A percentile compares a stretch with the other conserved stretches of the same genome.
phyloP scores from a whole-genome alignment of 73 alveolate genomes.

The Paramecium tetraurelia region DNA sequence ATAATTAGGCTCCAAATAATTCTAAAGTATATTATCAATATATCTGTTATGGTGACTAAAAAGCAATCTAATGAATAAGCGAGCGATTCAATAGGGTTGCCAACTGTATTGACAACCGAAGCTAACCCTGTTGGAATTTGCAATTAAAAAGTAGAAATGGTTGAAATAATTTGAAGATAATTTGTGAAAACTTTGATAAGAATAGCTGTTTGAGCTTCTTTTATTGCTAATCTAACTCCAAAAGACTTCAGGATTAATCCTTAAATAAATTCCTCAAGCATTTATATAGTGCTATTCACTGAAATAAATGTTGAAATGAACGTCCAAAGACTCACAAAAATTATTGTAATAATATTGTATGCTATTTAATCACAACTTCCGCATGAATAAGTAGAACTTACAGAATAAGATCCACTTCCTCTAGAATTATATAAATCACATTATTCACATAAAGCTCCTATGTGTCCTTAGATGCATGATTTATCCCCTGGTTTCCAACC shows the following conservation, averaged over 20 bases:
- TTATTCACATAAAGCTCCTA: slow-evolving; percentile 45
- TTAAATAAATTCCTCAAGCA: background rate
- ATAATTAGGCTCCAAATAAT: background rate
- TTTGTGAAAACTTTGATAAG: background rate
- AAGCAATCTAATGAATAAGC: background rate
- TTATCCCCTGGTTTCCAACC: slow-evolving; percentile 48
- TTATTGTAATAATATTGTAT: background rate
- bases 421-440: background rate
- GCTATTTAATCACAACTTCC: slow-evolving; percentile 10
- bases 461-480: slow-evolving; percentile 10
- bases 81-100: background rate
- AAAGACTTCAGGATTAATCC: background rate
- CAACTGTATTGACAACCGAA: background rate
- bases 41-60: background rate
- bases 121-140: background rate
- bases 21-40: background rate
- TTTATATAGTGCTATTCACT: background rate
- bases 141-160: background rate
- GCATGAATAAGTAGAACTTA: slow-evolving; percentile 1
- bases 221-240: background rate
- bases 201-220: background rate
- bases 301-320: background rate
- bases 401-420: background rate
- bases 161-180: background rate
- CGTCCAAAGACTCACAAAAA: background rate